Base-by-base conservation (phyloP, 2,329 filamentous ascomycete genomes). In the Fonsecaea multimorphosa region DNA sequence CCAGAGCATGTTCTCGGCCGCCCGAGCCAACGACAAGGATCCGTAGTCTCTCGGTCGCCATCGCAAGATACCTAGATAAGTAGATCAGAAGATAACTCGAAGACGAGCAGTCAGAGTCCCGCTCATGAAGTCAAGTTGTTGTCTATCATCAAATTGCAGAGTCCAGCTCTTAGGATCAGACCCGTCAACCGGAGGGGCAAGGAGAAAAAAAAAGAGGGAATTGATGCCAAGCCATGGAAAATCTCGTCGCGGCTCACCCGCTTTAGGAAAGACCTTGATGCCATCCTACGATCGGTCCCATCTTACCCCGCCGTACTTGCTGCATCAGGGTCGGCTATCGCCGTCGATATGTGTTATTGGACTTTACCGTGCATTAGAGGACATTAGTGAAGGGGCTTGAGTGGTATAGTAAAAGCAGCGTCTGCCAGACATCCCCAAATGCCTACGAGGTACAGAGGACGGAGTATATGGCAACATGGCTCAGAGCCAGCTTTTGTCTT, bases 11-110 rank as follows among this genome's bases (percentile, higher is more conserved):
- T 81, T 99, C 95, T 74, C 95, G 89, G 73, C 94, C 95, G 72
- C 95, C 95, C 76, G 94, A 96, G 74, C 95, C 94, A 71, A 98
- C 88, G 69, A 98, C 88, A 69, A 98, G 88, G 72, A 97, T 85
- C 72, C 88, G 86, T 69, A 92, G 83, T 70, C 76, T 76, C 75
- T 81, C 80, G 71, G 55, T 22, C 29, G 29, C 29, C 63, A 67
- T 65, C 32, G 57, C 46, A 19, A 40, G 6, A 22, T 22, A 24
- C 11, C 6, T 24, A 49, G 44, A 22, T 22, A 24, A 11, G 19
- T 24, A 49, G 44, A 9, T 49, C 22, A 11, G 44, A 14, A 24
- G 11, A 49, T 11, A 19, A 49, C 44, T 49, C 44, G 44, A 24
- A 49, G 24, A 27, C 16, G 44, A 49, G 22, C 44, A 49, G 22